phyloP scores from a whole-genome alignment of 2,329 filamentous ascomycete species.

The Rosellinia necatrix region DNA sequence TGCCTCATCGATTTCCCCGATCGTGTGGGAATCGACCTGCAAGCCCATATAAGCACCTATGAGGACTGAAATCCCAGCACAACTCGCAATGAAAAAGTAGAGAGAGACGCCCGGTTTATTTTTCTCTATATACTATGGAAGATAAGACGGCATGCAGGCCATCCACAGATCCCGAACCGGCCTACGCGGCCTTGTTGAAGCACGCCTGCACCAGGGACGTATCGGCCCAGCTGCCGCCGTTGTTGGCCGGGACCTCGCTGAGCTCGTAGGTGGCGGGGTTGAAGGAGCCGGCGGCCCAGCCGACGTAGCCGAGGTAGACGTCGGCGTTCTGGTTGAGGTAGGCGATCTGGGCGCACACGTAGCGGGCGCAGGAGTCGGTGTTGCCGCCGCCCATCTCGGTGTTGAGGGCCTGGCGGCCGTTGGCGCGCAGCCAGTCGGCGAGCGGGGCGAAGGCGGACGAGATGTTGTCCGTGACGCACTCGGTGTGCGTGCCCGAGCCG shows the following conservation, averaged over 20 bases:
- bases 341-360: conserved; percentile 40
- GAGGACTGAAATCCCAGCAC: no score
- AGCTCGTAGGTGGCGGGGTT: conserved; percentile 30
- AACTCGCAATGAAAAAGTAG: no score
- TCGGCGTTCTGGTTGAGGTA: conserved; percentile 39
- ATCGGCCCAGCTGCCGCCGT: conserved; percentile 30
- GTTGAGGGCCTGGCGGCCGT: conserved; percentile 42
- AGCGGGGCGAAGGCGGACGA: conserved; percentile 40
- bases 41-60: no score
- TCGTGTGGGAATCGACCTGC: no score
- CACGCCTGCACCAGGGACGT: conserved; percentile 27
- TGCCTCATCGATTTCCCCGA: no score
- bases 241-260: conserved; percentile 30
- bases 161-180: neutral
- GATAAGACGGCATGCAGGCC: no score
- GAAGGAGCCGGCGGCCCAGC: conserved; percentile 35
- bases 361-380: conserved; percentile 40
- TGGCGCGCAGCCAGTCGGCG: conserved; percentile 43
- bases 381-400: conserved; percentile 46
- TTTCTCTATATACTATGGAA: no score
- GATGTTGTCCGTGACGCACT: conserved; percentile 45
- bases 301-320: conserved; percentile 37
- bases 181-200: conserved; percentile 23
- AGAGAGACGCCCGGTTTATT: no score
- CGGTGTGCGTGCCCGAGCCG: conserved; percentile 32